Percentiles rank a stretch among this genome's conserved stretches.
These are phyloP conservation scores for Flaveria ramosissima DNA, from an alignment of 129 eudicot species.

Conservation along the genomic window DNA sequence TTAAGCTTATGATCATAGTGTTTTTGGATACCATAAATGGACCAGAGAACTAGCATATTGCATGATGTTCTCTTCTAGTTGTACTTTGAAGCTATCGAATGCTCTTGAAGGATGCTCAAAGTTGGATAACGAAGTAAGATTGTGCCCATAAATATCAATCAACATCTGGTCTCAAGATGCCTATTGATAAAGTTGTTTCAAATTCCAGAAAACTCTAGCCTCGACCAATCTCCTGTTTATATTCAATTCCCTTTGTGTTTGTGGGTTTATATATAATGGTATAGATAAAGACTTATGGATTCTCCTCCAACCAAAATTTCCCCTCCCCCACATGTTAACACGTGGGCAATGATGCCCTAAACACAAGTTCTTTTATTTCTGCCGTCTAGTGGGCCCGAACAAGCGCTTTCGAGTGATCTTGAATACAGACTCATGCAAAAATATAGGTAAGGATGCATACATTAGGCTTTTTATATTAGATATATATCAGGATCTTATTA, in stretches of 20 bases:
- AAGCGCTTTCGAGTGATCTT: neutral
- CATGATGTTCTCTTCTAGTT: neutral
- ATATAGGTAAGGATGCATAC: neutral
- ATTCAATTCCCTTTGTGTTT: slow-evolving; percentile 17
- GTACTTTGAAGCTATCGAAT: neutral
- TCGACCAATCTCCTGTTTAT: slow-evolving; percentile 25
- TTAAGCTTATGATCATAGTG: too few relatives aligned
- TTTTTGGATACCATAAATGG: too few relatives aligned
- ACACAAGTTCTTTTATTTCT: slow-evolving; percentile 14
- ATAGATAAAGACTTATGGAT: slow-evolving; percentile 30
- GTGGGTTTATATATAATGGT: slow-evolving; percentile 19
- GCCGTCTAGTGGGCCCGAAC: slow-evolving; percentile 10
- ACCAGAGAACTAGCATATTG: neutral
- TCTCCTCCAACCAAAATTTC: slow-evolving; percentile 14
- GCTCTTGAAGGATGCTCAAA: neutral
- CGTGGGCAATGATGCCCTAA: slow-evolving; percentile 34
- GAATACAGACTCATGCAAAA: neutral
- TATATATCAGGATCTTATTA: too few relatives aligned
- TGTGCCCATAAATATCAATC: slow-evolving; percentile 6
- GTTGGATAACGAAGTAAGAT: neutral
- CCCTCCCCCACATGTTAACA: slow-evolving; percentile 29
- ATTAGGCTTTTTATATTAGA: neutral
- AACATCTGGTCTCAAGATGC: slow-evolving; percentile 31
- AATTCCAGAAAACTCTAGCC: slow-evolving; percentile 20
- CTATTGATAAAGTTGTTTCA: neutral